A percentile compares a stretch with the other conserved stretches of the same genome.
Evolutionary conservation across 73 alveolate species (phyloP).

Genomic region (Tetrahymena thermophila): DNA sequence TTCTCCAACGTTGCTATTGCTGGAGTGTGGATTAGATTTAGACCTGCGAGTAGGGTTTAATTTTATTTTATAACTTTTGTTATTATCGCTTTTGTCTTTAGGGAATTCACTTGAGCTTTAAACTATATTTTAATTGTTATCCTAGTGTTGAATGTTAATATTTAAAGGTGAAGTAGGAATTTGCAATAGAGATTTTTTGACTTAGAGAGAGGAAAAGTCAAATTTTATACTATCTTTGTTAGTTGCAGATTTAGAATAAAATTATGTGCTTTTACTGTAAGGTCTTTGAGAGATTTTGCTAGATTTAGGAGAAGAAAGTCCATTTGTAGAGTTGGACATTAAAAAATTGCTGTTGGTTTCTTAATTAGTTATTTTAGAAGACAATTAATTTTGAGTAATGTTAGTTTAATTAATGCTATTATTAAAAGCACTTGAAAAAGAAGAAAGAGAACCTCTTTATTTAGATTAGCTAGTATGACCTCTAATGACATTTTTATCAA

Average conservation of each 20-base stretch:
- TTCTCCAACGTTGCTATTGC: background rate
- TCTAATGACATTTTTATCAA: background rate
- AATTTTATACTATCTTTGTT: background rate
- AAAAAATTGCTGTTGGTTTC: background rate
- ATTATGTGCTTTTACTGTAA: background rate
- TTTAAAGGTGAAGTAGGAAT: background rate
- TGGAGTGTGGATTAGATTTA: background rate
- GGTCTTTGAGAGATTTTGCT: background rate
- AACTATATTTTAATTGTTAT: no score
- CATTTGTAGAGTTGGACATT: background rate
- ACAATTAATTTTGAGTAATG: no score
- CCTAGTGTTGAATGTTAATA: background rate
- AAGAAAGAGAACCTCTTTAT: background rate
- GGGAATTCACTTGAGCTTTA: background rate
- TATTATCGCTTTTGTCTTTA: background rate
- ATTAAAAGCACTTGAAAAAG: background rate
- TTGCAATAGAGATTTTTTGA: background rate
- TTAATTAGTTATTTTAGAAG: background rate
- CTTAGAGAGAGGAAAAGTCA: background rate
- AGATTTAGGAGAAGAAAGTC: background rate
- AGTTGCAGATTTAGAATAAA: background rate
- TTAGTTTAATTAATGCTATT: background rate
- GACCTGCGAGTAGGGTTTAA: background rate
- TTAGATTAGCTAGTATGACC: background rate
- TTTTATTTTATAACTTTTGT: no score